phyloP scores from a whole-genome alignment of 257 asterid species.

The Gentiana macrophylla region DNA sequence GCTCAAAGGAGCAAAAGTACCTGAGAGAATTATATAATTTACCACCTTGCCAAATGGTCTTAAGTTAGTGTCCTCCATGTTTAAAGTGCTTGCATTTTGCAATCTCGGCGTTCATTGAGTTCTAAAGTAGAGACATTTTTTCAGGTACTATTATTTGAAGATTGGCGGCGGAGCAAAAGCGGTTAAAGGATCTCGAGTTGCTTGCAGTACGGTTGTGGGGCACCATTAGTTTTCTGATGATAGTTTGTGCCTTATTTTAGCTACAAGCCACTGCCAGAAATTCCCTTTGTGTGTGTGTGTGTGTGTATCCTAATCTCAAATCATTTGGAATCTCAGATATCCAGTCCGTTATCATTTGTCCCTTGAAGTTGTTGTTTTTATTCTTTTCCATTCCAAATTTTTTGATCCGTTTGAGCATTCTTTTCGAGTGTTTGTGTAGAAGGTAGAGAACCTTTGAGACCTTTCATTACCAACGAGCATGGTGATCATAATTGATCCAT shows the following conservation, averaged over 20 bases:
- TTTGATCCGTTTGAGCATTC: too few species aligned
- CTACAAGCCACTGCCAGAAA: not conserved
- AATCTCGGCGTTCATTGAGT: not conserved
- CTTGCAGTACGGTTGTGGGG: conserved; percentile 90
- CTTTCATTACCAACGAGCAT: not conserved
- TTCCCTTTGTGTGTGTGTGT: too few species aligned
- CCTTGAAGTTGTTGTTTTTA: not conserved
- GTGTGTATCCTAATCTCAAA: too few species aligned
- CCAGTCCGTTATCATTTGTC: too few species aligned
- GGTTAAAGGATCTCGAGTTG: conserved; percentile 98
- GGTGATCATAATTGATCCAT: not conserved
- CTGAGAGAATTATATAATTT: conserved; percentile 81
- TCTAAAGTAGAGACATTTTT: conserved; percentile 9
- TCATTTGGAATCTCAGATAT: too few species aligned
- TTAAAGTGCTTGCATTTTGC: not conserved
- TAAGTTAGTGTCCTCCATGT: conserved; percentile 47
- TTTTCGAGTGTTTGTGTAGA: too few species aligned
- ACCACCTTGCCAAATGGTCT: conserved; percentile 78
- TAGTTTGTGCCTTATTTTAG: conserved; percentile 22
- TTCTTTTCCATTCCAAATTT: too few species aligned
- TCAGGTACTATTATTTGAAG: conserved; percentile 87
- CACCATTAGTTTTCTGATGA: conserved; percentile 47
- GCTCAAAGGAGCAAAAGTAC: conserved; percentile 86
- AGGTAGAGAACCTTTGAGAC: too few species aligned
- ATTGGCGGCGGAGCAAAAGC: conserved; percentile 79